These are phyloP conservation scores for Nigrograna mackinnonii DNA, from an alignment of 2,329 filamentous ascomycete genomes.

Conservation along the genomic window DNA sequence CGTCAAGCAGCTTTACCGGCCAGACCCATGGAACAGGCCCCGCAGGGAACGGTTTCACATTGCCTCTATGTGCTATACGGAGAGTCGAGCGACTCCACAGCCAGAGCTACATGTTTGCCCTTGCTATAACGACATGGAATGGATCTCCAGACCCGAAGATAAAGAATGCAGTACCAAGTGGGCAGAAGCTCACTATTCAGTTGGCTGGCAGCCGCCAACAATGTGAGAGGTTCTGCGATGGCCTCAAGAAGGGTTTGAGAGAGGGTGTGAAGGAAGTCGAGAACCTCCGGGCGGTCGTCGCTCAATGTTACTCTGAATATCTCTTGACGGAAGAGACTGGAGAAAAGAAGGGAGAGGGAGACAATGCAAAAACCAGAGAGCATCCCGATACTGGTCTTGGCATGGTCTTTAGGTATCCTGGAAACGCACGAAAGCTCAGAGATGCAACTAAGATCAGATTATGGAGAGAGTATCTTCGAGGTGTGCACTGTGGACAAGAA, in stretches of 20 bases:
- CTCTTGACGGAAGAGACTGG: slow-evolving; percentile 57
- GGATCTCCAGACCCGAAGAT: slow-evolving; percentile 51
- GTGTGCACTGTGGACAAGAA: slow-evolving; percentile 36
- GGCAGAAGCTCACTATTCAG: slow-evolving; percentile 88
- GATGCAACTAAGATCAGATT: slow-evolving; percentile 96
- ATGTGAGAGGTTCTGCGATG: slow-evolving; percentile 96
- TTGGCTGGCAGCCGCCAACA: slow-evolving; percentile 85
- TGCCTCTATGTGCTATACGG: slow-evolving; percentile 88
- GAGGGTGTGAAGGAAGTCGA: slow-evolving; percentile 86
- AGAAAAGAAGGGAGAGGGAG: slow-evolving; percentile 36
- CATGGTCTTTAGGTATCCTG: slow-evolving; percentile 91
- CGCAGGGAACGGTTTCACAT: slow-evolving; percentile 92
- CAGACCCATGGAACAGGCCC: slow-evolving; percentile 92
- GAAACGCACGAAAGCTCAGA: slow-evolving; percentile 89
- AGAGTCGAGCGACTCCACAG: slow-evolving; percentile 92
- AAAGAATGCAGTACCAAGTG: slow-evolving; percentile 54
- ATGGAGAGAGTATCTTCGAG: slow-evolving; percentile 91
- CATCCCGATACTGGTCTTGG: slow-evolving; percentile 93
- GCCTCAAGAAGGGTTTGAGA: slow-evolving; percentile 85
- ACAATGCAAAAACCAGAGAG: slow-evolving; percentile 51
- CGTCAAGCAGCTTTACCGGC: slow-evolving; percentile 84
- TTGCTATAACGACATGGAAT: slow-evolving; percentile 96
- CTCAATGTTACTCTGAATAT: slow-evolving; percentile 79
- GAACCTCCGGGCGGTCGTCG: slow-evolving; percentile 77
- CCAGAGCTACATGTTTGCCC: slow-evolving; percentile 87